Percentiles rank a stretch among this genome's conserved stretches.
Evolutionary conservation across 192 early-diverging fungal species (phyloP).

Genomic region (Dissophora globulifera): DNA sequence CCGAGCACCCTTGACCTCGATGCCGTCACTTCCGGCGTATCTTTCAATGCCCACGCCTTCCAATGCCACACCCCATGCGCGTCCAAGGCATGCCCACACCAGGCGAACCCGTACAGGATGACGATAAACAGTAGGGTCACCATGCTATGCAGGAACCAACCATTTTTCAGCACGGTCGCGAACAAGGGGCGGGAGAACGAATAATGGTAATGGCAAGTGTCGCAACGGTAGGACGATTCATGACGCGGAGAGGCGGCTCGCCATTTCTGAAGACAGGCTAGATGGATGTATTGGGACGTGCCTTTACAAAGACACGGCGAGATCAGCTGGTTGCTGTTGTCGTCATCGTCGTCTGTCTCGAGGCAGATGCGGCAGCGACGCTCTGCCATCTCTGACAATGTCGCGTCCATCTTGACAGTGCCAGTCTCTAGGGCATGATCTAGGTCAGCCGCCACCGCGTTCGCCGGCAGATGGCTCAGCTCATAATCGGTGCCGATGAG

Average conservation of each 20-base stretch:
- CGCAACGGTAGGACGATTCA: conserved; percentile 16
- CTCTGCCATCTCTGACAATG: no score
- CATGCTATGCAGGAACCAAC: conserved; percentile 18
- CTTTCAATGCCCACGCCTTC: conserved; percentile 10
- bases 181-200: conserved; percentile 32
- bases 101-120: neutral
- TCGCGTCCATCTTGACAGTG: neutral
- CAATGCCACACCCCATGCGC: conserved; percentile 1
- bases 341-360: conserved; percentile 25
- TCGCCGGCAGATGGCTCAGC: no score
- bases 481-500: no score
- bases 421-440: no score
- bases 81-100: conserved; percentile 14
- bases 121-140: neutral
- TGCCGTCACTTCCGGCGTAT: neutral
- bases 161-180: conserved; percentile 8
- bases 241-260: conserved; percentile 12
- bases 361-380: conserved; percentile 45
- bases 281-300: conserved; percentile 33
- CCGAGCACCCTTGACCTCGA: conserved; percentile 1
- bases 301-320: conserved; percentile 48
- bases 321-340: conserved; percentile 15
- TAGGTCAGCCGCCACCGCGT: no score
- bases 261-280: conserved; percentile 40
- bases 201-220: conserved; percentile 45